Percentiles rank a stretch among this genome's conserved stretches.
Conservation (phyloP, 768 basidiomycete genomes). For the Pisolithus sp. region DNA sequence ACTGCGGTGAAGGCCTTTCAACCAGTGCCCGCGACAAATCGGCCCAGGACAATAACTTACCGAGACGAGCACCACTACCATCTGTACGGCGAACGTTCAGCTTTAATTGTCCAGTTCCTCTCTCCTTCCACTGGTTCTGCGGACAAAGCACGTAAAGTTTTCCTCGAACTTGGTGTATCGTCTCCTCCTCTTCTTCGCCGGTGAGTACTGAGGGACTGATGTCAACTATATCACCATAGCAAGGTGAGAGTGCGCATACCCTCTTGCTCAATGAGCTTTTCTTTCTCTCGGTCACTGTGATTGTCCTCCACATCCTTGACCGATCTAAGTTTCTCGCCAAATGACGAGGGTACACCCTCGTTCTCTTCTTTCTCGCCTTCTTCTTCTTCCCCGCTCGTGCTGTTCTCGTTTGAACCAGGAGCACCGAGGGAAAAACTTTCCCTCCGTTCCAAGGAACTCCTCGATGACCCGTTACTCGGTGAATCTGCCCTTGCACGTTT, state of each 20-base stretch:
- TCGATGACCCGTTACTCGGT: constrained; percentile 36
- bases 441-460: constrained; percentile 40
- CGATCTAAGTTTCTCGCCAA: constrained; percentile 64
- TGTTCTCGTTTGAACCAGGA: constrained; percentile 31
- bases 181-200: constrained; percentile 80
- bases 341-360: constrained; percentile 34
- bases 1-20: constrained; percentile 35
- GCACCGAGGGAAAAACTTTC: constrained; percentile 17
- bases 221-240: neutral
- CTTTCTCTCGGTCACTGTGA: constrained; percentile 35
- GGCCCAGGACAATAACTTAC: constrained; percentile 28
- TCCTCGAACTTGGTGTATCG: constrained; percentile 68
- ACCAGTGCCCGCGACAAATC: constrained; percentile 6
- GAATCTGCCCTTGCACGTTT: constrained; percentile 53
- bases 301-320: constrained; percentile 54
- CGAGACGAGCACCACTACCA: constrained; percentile 61
- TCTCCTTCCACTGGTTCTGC: constrained; percentile 69
- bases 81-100: constrained; percentile 62
- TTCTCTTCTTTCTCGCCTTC: constrained; percentile 26
- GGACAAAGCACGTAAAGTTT: constrained; percentile 60
- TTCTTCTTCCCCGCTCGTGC: constrained; percentile 33
- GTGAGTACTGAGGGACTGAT: constrained; percentile 47
- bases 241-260: constrained; percentile 32
- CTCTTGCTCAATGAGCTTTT: constrained; percentile 59
- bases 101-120: constrained; percentile 64